Evolutionary conservation across 2,329 filamentous ascomycete species (phyloP).

Genomic region (Camillea tinctor): DNA sequence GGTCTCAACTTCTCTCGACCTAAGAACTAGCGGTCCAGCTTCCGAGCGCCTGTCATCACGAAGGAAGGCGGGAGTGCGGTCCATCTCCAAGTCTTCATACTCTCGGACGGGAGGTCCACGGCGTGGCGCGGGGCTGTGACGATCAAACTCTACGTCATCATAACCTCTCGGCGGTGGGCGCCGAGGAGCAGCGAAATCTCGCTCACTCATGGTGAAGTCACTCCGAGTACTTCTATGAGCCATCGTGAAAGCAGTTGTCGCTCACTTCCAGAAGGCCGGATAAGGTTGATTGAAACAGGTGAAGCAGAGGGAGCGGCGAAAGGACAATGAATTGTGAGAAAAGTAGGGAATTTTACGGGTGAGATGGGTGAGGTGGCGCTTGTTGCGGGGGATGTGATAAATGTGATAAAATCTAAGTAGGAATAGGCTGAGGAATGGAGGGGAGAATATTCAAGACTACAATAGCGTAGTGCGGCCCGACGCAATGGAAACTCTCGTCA

Average conservation of each 20-base stretch:
- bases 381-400: constrained; percentile 20
- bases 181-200: constrained; percentile 41
- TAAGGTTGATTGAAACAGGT: background rate
- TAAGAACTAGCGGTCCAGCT: constrained; percentile 52
- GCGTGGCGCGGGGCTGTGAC: constrained; percentile 19
- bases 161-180: constrained; percentile 24
- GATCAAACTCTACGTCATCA: constrained; percentile 29
- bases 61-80: constrained; percentile 50
- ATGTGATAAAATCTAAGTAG: constrained; percentile 7
- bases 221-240: constrained; percentile 30
- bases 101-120: constrained; percentile 23
- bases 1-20: constrained; percentile 55
- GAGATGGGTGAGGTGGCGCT: constrained; percentile 11
- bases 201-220: constrained; percentile 43
- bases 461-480: constrained; percentile 8
- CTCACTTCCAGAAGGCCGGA: constrained; percentile 10
- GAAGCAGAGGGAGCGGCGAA: constrained; percentile 10
- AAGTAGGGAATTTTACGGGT: constrained; percentile 11
- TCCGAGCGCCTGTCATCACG: constrained; percentile 48
- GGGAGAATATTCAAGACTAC: constrained; percentile 15
- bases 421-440: constrained; percentile 5
- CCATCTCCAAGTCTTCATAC: constrained; percentile 36
- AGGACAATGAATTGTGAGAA: constrained; percentile 12
- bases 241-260: constrained; percentile 18
- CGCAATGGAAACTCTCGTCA: constrained; percentile 3